These are phyloP conservation scores for Mycena olivaceomarginata DNA, from an alignment of 768 basidiomycete species.

Conservation along the genomic window DNA sequence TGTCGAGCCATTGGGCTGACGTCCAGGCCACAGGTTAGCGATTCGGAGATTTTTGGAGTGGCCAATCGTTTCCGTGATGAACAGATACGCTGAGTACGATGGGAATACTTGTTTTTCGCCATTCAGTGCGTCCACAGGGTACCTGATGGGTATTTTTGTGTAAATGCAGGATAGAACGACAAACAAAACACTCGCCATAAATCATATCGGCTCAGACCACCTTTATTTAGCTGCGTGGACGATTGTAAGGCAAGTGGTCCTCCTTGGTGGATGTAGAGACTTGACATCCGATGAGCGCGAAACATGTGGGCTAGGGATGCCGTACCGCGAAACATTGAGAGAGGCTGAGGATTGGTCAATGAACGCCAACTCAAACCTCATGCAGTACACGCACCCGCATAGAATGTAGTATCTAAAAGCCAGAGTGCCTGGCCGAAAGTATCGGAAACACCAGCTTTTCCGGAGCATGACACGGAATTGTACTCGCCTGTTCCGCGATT, in stretches of 20 bases:
- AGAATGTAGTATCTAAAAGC: conserved; percentile 69
- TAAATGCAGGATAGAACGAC: neutral
- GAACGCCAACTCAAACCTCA: neutral
- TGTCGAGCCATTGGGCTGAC: conserved; percentile 70
- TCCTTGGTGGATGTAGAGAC: conserved; percentile 74
- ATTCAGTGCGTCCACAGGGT: conserved; percentile 67
- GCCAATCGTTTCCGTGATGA: conserved; percentile 68
- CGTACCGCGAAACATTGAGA: conserved; percentile 68
- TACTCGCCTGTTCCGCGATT: conserved; percentile 64
- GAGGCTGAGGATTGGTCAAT: conserved; percentile 55
- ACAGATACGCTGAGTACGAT: conserved; percentile 71
- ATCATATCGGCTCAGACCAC: conserved; percentile 67
- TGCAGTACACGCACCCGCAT: conserved; percentile 37
- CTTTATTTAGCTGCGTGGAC: conserved; percentile 69
- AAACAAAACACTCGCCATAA: conserved; percentile 59
- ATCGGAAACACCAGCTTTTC: conserved; percentile 69
- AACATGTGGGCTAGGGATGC: neutral
- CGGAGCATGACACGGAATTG: conserved; percentile 74
- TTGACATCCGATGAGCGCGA: conserved; percentile 40
- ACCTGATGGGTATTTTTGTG: conserved; percentile 54
- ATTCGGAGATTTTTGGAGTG: conserved; percentile 64
- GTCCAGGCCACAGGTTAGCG: conserved; percentile 70
- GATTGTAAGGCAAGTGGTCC: conserved; percentile 72
- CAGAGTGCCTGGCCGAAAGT: conserved; percentile 75
- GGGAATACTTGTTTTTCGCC: conserved; percentile 73